Conservation (phyloP, 2,329 filamentous ascomycete species). For the Basipetospora chlamydospora region DNA sequence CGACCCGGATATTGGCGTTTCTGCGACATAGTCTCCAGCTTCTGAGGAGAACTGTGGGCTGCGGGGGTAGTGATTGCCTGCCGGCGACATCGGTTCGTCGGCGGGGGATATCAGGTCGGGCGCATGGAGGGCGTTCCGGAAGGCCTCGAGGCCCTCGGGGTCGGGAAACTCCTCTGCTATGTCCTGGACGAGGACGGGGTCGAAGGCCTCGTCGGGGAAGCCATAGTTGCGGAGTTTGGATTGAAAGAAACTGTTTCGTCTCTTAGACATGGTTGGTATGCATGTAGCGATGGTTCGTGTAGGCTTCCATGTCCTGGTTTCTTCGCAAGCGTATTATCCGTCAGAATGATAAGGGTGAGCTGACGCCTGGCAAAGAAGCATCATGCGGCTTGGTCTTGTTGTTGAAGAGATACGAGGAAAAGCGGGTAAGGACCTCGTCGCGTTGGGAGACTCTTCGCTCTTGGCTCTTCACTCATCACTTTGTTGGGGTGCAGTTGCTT, state of each 20-base stretch:
- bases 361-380: too few species aligned
- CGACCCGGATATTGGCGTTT: too few species aligned
- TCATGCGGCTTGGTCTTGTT: too few species aligned
- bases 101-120: constrained; percentile 59
- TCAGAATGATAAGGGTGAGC: too few species aligned
- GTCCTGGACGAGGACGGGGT: constrained; percentile 61
- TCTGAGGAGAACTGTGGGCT: constrained; percentile 13
- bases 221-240: constrained; percentile 28
- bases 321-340: too few species aligned
- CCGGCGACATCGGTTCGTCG: constrained; percentile 34
- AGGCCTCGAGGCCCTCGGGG: constrained; percentile 58
- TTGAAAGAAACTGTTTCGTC: constrained; percentile 2
- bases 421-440: too few species aligned
- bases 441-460: too few species aligned
- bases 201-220: constrained; percentile 49
- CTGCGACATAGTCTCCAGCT: too few species aligned
- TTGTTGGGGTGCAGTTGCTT: too few species aligned
- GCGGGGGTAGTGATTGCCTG: constrained; percentile 17
- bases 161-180: constrained; percentile 63
- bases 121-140: constrained; percentile 67
- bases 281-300: background rate
- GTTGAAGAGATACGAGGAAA: too few species aligned
- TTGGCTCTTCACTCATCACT: too few species aligned
- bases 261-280: constrained; percentile 1
- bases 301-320: too few species aligned